These are phyloP conservation scores for Xylaria venustula DNA, from an alignment of 495 filamentous ascomycete genomes.

Conservation along the genomic window DNA sequence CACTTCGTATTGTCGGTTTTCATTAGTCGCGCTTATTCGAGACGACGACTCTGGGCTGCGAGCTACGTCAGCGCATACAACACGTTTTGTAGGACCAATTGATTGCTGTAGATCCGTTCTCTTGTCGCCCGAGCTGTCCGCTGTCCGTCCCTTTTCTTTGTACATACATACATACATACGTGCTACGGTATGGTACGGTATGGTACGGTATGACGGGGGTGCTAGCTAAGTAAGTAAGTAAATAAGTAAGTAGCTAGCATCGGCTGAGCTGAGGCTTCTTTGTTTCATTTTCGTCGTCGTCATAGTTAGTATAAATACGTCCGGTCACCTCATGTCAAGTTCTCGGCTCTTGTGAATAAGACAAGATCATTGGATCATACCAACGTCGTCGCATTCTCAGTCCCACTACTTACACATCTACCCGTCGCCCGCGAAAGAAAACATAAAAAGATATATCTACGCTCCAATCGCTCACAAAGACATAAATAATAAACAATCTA, in stretches of 20 bases:
- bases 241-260: too few relatives aligned
- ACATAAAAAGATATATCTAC: background rate
- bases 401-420: too few relatives aligned
- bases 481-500: background rate
- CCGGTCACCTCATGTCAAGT: background rate
- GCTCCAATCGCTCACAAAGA: background rate
- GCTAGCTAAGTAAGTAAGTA: too few relatives aligned
- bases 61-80: background rate
- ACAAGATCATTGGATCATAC: background rate
- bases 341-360: too few relatives aligned
- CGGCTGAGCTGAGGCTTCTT: background rate
- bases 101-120: too few relatives aligned
- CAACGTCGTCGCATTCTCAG: background rate
- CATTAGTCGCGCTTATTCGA: background rate
- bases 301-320: slow-evolving; percentile 3
- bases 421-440: too few relatives aligned
- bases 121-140: too few relatives aligned
- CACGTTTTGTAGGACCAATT: too few relatives aligned
- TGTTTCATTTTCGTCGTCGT: background rate
- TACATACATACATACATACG: too few relatives aligned
- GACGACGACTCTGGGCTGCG: background rate
- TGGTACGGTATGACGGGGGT: too few relatives aligned
- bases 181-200: too few relatives aligned
- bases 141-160: too few relatives aligned
- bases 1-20: slow-evolving; percentile 27